phyloP scores from a whole-genome alignment of 1,284 basidiomycete genomes.

The Ustilago lituana region DNA sequence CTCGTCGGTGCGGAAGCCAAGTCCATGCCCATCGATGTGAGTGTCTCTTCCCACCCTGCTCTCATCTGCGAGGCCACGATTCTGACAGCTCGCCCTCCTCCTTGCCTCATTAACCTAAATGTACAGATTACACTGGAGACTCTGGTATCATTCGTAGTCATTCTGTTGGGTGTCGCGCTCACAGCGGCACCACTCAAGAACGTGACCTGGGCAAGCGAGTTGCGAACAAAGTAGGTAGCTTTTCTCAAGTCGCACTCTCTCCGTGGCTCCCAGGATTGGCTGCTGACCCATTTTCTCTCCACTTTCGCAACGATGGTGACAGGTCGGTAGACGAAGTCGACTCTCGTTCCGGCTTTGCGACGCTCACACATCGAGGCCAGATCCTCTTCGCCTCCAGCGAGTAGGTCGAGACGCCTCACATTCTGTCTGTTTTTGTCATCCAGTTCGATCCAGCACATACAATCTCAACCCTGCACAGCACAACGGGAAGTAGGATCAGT shows the following conservation, averaged over 20 bases:
- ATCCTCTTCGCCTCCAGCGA: conserved; percentile 52
- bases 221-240: conserved; percentile 76
- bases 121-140: conserved; percentile 77
- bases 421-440: too few relatives aligned
- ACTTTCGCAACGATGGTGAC: too few relatives aligned
- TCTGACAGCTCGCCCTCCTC: not conserved
- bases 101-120: not conserved
- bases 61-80: too few relatives aligned
- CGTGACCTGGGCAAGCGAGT: conserved; percentile 88
- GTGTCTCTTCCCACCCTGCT: conserved; percentile 3
- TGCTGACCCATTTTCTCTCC: not conserved
- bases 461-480: not conserved
- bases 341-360: conserved; percentile 77
- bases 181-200: conserved; percentile 78
- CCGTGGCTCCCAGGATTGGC: not conserved
- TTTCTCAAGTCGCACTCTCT: not conserved
- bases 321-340: conserved; percentile 83
- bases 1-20: conserved; percentile 32
- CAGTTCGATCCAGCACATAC: not conserved
- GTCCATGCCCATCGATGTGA: conserved; percentile 51
- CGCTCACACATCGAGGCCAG: conserved; percentile 75
- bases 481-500: not conserved
- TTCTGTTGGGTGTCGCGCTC: conserved; percentile 77
- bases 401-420: too few relatives aligned
- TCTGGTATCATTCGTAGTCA: conserved; percentile 74